Percentiles rank a stretch among this genome's conserved stretches.
phyloP scores from a whole-genome alignment of 441 rosid species.

The Raphanus hybrid region DNA sequence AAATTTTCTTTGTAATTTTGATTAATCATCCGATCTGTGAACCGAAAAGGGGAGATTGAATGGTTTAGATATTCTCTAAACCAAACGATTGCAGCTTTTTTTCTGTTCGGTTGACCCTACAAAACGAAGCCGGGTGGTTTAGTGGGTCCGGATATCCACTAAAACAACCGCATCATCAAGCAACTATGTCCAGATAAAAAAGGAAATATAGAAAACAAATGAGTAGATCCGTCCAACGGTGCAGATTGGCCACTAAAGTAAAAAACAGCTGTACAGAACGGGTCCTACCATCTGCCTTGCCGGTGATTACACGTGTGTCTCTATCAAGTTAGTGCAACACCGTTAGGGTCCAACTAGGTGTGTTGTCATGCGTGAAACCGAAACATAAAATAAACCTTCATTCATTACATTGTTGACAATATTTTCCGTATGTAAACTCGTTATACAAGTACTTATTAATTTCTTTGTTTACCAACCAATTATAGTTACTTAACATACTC shows the following conservation, averaged over 20 bases:
- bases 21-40: not conserved
- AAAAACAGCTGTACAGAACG: conserved; percentile 5
- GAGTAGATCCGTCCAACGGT: conserved; percentile 40
- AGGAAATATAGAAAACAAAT: not conserved
- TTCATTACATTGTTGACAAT: not conserved
- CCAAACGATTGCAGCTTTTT: conserved; percentile 14
- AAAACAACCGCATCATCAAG: conserved; percentile 42
- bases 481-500: not conserved
- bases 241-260: conserved; percentile 13
- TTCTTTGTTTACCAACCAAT: conserved; percentile 16
- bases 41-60: not conserved
- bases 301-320: conserved; percentile 38
- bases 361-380: conserved; percentile 1
- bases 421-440: not conserved
- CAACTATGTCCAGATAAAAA: conserved; percentile 28
- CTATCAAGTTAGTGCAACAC: not conserved
- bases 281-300: conserved; percentile 23
- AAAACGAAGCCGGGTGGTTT: conserved; percentile 16
- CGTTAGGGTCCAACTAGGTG: conserved; percentile 12
- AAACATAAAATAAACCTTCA: not conserved
- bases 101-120: not conserved
- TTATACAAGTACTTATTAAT: not conserved
- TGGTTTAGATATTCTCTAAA: conserved; percentile 19
- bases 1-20: too few relatives aligned
- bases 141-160: conserved; percentile 35